Evolutionary conservation across 805 yeast species (phyloP), one percentile per base, ranked within the genome.

Genomic region (Saccharomyces cerevisiae): DNA sequence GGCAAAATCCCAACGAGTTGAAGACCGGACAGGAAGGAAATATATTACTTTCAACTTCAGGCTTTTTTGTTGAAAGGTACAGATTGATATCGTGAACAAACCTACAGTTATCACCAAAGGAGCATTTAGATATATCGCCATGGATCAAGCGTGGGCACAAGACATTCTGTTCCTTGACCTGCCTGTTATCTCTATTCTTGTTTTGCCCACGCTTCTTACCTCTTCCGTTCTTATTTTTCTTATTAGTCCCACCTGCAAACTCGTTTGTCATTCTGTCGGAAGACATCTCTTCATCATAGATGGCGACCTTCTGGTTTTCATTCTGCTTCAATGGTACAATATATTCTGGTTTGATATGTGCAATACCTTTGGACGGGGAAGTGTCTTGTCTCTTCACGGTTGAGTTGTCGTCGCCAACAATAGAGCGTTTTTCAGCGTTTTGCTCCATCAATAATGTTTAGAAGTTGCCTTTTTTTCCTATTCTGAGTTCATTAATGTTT

Each of bases 1-100:
- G 96, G 75, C 99, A 94, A 64, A 81, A 84, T 0, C 99, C 99
- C 36, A 89, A 74, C 1, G 87, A 85, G 32, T 74, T 74, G 66
- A 73, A 90, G 3, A 89, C 96, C 0, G 99, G 98, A 71, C 99
- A 94, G 4, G 41, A 48, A 6, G 52, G 52, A 52, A 63, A 69
- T 22, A 48, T 54, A 1, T 55, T 64, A 0, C 96, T 95, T 9
- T 77, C 80, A 24, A 89, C 72, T 67, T 94, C 98, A 0, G 71
- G 76, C 0, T 82, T 85, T 68, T 94, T 92, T 26, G 79, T 68
- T 0, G 66, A 71, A 30, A 94, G 68, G 63, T 89, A 94, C 49
- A 70, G 75, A 2, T 75, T 77, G 26, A 90, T 67, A 70, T 90
- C 86, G 72, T 94, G 99, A 49, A 83, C 80, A 65, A 77, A 86